Percentiles rank a stretch among this genome's conserved stretches.
Evolutionary conservation across 208 protist species (phyloP).

Genomic region (Trypanosoma conorhini): DNA sequence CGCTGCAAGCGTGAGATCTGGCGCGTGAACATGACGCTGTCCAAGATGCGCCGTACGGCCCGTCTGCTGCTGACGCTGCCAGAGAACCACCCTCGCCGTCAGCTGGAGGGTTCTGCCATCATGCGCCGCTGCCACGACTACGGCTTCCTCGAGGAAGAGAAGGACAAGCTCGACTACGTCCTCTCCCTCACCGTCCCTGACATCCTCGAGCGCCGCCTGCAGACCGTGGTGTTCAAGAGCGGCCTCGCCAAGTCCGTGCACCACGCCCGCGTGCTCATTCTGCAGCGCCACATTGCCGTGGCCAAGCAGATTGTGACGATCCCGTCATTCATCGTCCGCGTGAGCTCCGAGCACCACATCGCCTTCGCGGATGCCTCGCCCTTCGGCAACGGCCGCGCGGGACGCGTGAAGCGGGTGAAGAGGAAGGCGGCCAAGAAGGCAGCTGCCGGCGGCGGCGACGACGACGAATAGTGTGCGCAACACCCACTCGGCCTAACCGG

Average conservation of each 20-base stretch:
- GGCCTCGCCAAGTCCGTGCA: constrained; percentile 99
- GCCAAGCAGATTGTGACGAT: constrained; percentile 99
- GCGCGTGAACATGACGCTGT: constrained; percentile 98
- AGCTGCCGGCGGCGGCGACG: constrained; percentile 53
- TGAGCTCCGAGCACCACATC: constrained; percentile 99
- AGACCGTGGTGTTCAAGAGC: constrained; percentile 99
- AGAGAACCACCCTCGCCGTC: constrained; percentile 96
- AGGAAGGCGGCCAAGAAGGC: constrained; percentile 75
- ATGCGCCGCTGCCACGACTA: constrained; percentile 98
- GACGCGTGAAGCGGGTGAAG: constrained; percentile 96
- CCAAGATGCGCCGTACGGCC: constrained; percentile 99
- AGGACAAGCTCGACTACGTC: constrained; percentile 99
- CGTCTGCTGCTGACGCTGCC: constrained; percentile 99
- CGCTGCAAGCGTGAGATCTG: constrained; percentile 99
- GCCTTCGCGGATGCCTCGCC: constrained; percentile 97
- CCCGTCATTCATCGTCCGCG: constrained; percentile 99
- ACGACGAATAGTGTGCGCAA: constrained; percentile 32
- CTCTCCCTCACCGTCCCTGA: constrained; percentile 99
- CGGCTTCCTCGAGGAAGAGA: constrained; percentile 98
- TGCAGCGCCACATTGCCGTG: constrained; percentile 99
- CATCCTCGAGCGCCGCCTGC: constrained; percentile 99
- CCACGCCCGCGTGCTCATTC: constrained; percentile 99
- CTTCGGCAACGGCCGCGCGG: constrained; percentile 95
- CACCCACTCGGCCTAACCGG: not conserved
- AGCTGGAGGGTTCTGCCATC: constrained; percentile 99